Conservation (phyloP, 768 basidiomycete species). For the Boletus sp. region DNA sequence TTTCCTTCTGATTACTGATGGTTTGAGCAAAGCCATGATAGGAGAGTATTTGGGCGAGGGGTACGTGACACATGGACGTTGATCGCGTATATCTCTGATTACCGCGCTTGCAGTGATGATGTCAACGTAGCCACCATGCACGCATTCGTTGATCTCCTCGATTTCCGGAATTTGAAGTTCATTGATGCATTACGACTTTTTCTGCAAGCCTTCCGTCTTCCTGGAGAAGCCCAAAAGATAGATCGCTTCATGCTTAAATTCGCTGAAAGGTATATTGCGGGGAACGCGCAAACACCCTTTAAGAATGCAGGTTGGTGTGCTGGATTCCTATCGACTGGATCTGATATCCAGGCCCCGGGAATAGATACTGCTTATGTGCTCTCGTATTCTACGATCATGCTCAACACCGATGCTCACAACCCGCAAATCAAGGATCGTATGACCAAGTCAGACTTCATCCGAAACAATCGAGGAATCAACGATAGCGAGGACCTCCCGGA, state of each 20-base stretch:
- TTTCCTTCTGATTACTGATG: conserved; percentile 87
- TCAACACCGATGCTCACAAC: conserved; percentile 97
- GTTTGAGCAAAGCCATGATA: conserved; percentile 91
- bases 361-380: conserved; percentile 91
- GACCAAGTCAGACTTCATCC: conserved; percentile 87
- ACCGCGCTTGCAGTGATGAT: conserved; percentile 59
- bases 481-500: conserved; percentile 87
- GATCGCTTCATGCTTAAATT: conserved; percentile 99
- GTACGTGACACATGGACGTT: conserved; percentile 43
- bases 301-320: conserved; percentile 81
- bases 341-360: conserved; percentile 4
- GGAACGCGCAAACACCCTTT: conserved; percentile 80
- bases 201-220: conserved; percentile 93
- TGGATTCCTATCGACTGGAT: neutral
- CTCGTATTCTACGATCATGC: conserved; percentile 91
- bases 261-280: conserved; percentile 92
- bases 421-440: conserved; percentile 93
- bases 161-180: conserved; percentile 78
- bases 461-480: conserved; percentile 96
- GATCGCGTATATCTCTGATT: conserved; percentile 1
- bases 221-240: conserved; percentile 97
- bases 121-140: conserved; percentile 94
- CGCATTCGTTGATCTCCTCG: conserved; percentile 90
- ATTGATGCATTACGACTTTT: conserved; percentile 88
- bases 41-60: conserved; percentile 98